A percentile compares a stretch with the other conserved stretches of the same genome.
These are phyloP conservation scores for Leptodontidium sp. DNA, from an alignment of 2,329 filamentous ascomycete species.

Conservation along the genomic window DNA sequence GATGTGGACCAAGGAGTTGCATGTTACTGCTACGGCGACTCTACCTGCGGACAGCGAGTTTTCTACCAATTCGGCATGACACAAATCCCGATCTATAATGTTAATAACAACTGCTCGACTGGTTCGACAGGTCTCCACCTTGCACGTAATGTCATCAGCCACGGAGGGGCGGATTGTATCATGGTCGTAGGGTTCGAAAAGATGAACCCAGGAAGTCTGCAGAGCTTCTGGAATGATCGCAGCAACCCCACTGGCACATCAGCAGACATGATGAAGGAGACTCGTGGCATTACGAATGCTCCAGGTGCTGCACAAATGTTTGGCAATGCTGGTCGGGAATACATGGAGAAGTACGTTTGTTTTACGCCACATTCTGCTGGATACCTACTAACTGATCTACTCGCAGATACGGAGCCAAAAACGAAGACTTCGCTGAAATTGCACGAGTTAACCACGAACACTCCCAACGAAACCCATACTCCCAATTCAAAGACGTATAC, in stretches of 20 bases:
- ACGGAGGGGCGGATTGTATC: conserved; percentile 86
- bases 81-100: conserved; percentile 93
- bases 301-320: conserved; percentile 93
- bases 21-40: conserved; percentile 99
- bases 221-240: conserved; percentile 85
- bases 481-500: conserved; percentile 96
- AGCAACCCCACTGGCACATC: conserved; percentile 80
- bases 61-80: conserved; percentile 99
- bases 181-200: conserved; percentile 97
- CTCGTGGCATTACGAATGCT: conserved; percentile 80
- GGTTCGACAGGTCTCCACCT: conserved; percentile 91
- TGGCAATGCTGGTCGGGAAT: conserved; percentile 91
- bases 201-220: conserved; percentile 92
- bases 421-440: conserved; percentile 93
- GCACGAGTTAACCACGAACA: conserved; percentile 92
- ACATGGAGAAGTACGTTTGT: conserved; percentile 82
- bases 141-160: conserved; percentile 79
- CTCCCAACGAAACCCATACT: conserved; percentile 92
- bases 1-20: conserved; percentile 94
- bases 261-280: conserved; percentile 81
- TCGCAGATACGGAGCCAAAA: conserved; percentile 77
- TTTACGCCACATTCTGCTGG: background rate
- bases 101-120: conserved; percentile 98
- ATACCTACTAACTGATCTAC: conserved; percentile 20
- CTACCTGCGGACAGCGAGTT: conserved; percentile 92